phyloP scores from a whole-genome alignment of 495 filamentous ascomycete genomes.

The Halenospora varia region DNA sequence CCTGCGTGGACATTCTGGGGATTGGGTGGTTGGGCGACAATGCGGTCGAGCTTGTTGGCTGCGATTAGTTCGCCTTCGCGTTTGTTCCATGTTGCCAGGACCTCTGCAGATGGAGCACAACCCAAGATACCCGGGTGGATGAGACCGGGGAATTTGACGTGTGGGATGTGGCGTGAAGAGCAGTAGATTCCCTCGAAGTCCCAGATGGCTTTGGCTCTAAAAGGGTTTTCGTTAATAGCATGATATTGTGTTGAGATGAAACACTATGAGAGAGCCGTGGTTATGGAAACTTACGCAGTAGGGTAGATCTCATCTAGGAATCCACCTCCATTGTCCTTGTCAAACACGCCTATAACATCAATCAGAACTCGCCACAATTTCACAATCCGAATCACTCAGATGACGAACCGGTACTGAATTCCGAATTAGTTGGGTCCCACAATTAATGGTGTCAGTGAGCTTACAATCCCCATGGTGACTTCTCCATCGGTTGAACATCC shows the following conservation, averaged over 20 bases:
- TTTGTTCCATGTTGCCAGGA: constrained; percentile 68
- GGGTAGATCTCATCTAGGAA: constrained; percentile 92
- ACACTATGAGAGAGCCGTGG: too few relatives aligned
- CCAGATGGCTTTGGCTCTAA: constrained; percentile 91
- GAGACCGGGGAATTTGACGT: constrained; percentile 83
- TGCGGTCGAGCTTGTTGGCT: constrained; percentile 59
- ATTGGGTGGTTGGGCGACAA: constrained; percentile 78
- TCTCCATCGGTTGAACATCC: constrained; percentile 87
- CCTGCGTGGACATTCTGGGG: constrained; percentile 70
- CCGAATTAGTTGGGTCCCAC: neutral
- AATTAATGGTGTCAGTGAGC: neutral
- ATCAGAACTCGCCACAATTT: neutral
- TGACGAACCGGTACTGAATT: constrained; percentile 13
- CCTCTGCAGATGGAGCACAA: constrained; percentile 74
- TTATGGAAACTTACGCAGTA: constrained; percentile 66
- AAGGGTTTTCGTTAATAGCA: neutral
- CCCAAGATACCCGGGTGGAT: constrained; percentile 95
- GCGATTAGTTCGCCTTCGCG: constrained; percentile 77
- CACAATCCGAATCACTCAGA: neutral
- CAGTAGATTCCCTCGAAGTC: constrained; percentile 96
- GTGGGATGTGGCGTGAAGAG: constrained; percentile 84
- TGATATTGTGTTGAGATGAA: neutral
- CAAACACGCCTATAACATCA: constrained; percentile 59
- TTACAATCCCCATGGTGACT: constrained; percentile 89
- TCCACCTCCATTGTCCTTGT: constrained; percentile 80